Evolutionary conservation across 225 moss, liverwort and hornwort genomes (phyloP).

Genomic region (Lunularia cruciata): DNA sequence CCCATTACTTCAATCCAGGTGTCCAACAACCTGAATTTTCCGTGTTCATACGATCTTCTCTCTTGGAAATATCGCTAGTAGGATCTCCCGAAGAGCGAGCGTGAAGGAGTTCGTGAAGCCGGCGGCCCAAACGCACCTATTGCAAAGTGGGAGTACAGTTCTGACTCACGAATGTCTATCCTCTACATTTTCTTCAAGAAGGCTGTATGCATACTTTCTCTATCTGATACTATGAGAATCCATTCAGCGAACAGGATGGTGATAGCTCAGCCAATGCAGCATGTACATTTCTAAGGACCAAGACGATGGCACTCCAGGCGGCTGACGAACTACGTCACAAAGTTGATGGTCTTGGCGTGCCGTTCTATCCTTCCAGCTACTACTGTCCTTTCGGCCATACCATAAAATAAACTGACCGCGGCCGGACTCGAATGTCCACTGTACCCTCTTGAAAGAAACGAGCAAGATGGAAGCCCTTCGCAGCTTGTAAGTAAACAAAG

Average conservation of each 20-base stretch:
- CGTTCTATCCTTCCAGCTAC: background rate
- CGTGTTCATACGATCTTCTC: too few relatives aligned
- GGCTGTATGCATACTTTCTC: background rate
- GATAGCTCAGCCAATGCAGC: background rate
- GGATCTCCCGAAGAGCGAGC: too few relatives aligned
- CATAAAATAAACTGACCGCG: slow-evolving; percentile 2
- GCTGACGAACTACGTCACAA: background rate
- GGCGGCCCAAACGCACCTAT: too few relatives aligned
- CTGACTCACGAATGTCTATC: background rate
- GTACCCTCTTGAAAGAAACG: background rate
- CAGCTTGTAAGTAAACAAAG: too few relatives aligned
- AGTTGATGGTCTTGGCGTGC: slow-evolving; percentile 3
- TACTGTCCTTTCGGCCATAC: background rate
- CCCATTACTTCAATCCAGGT: too few relatives aligned
- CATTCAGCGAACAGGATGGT: background rate
- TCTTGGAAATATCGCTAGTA: too few relatives aligned
- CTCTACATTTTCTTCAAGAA: background rate
- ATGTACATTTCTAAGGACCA: background rate
- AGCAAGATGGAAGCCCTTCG: too few relatives aligned
- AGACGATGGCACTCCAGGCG: background rate
- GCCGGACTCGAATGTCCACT: background rate
- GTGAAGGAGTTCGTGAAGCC: too few relatives aligned
- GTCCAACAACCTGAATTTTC: too few relatives aligned
- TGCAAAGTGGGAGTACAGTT: too few relatives aligned
- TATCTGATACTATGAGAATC: background rate